Base-by-base conservation (phyloP, 2,329 filamentous ascomycete genomes). In the Xylariaceae sp. region DNA sequence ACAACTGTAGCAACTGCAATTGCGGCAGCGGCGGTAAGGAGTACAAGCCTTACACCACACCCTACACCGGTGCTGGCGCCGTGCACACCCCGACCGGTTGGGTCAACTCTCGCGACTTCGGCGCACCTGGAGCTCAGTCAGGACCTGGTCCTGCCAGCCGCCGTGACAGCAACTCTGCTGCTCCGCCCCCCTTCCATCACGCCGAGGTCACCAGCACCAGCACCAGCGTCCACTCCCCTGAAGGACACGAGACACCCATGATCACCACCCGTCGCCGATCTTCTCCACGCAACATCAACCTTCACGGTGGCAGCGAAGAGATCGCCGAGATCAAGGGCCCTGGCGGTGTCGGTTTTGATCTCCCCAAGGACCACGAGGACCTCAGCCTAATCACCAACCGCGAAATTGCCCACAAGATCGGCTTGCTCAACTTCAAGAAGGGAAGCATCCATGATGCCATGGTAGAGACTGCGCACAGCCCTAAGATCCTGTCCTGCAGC, bases 291-390 rank as follows among this genome's bases (percentile, higher is more conserved):
- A 74, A 71, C 33, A 62, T 54, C 33, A 12, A 74, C 71, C 17
- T 73, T 50, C 2, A 71, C 66, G 50, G 76, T 73, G 4, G 63
- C 65, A 64, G 70, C 75, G 37, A 57, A 50, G 23, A 75, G 67
- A n/a, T 73, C 57, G 11, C 69, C 65, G 43, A 66, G 61, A 37
- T 64, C 52, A 2, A 75, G 65, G 0, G 76, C 11, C 49, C 52
- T 34, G 36, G 40, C 12, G 48, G 50, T 25, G 11, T 43, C 25
- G 44, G 45, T 27, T 49, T 49, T 35, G 52, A 55, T 38, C 42
- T 49, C 5, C 52, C 52, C 14, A 40, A 40, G 20, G 25, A 51
- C 34, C 44, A 55, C 37, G 3, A 36, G 3, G 42, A 52, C 20
- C 47, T 53, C 23, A 19, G 38, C 12, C 23, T 27, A 14, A 36